These are phyloP conservation scores for Dryas drummondii DNA, from an alignment of 306 rosid species.

Conservation along the genomic window DNA sequence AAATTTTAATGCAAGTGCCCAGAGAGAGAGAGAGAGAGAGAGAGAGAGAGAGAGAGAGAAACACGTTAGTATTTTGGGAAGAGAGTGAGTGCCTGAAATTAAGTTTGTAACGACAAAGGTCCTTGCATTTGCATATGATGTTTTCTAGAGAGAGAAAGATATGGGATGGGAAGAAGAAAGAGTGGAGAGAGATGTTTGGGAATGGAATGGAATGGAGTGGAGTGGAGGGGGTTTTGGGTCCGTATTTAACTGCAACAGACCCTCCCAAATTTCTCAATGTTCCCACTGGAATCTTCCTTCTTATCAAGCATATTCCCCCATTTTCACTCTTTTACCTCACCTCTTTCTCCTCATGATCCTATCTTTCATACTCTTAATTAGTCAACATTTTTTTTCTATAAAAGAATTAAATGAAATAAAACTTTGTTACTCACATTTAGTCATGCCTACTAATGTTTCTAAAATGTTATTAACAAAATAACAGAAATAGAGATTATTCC, in stretches of 20 bases:
- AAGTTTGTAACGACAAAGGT: not conserved
- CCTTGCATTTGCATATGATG: too few species aligned
- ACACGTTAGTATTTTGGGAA: too few species aligned
- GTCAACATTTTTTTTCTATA: not conserved
- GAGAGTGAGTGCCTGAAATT: too few species aligned
- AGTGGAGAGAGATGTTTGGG: not conserved
- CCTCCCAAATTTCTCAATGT: not conserved
- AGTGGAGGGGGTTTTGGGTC: slow-evolving; percentile 1
- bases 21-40: too few species aligned
- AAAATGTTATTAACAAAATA: too few species aligned
- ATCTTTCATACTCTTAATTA: not conserved
- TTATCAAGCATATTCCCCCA: slow-evolving; percentile 13
- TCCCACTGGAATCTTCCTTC: not conserved
- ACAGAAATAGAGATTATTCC: too few species aligned
- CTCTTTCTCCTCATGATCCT: not conserved
- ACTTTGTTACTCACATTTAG: too few species aligned
- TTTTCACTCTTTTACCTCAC: not conserved
- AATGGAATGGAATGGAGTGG: not conserved
- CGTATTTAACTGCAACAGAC: slow-evolving; percentile 28
- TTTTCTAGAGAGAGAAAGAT: not conserved
- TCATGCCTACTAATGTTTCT: too few species aligned
- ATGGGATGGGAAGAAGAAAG: not conserved
- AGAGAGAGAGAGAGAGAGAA: too few species aligned
- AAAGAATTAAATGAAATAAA: not conserved
- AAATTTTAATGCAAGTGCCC: not conserved